Evolutionary conservation across 208 protist genomes (phyloP).

Genomic region (Endotrypanum monterogeii): DNA sequence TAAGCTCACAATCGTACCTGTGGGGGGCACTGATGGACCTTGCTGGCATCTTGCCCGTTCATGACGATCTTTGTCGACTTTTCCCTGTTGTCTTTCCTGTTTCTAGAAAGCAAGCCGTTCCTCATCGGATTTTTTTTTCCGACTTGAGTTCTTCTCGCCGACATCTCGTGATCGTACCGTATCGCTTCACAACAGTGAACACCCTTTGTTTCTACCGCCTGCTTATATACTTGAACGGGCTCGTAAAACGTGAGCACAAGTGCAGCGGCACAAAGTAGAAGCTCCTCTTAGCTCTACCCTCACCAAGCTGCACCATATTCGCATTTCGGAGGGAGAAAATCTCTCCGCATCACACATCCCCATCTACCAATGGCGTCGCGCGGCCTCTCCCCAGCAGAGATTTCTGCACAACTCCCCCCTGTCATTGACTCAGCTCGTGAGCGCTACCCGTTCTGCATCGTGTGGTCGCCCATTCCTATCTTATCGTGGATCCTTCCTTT

Average conservation of each 20-base stretch:
- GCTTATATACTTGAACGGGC: too few species aligned
- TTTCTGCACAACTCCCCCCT: conserved; percentile 40
- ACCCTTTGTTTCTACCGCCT: neutral
- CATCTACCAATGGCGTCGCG: neutral
- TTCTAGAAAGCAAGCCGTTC: neutral
- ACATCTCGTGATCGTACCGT: too few species aligned
- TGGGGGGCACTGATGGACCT: neutral
- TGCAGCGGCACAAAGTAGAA: neutral
- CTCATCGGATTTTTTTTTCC: neutral
- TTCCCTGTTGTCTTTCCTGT: neutral
- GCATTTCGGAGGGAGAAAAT: neutral
- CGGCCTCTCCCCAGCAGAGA: neutral
- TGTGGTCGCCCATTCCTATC: conserved; percentile 91
- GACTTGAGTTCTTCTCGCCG: neutral
- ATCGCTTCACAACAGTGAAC: too few species aligned
- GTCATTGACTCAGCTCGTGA: conserved; percentile 57
- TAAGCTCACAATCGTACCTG: neutral
- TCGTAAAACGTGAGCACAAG: neutral
- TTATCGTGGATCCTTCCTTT: conserved; percentile 91
- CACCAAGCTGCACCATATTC: neutral
- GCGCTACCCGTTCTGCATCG: conserved; percentile 92
- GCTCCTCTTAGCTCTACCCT: too few species aligned
- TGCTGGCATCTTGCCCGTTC: neutral
- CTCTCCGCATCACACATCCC: neutral
- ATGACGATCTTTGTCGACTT: neutral